phyloP scores from a whole-genome alignment of 75 land plant species.

The Gnetum montanum region DNA sequence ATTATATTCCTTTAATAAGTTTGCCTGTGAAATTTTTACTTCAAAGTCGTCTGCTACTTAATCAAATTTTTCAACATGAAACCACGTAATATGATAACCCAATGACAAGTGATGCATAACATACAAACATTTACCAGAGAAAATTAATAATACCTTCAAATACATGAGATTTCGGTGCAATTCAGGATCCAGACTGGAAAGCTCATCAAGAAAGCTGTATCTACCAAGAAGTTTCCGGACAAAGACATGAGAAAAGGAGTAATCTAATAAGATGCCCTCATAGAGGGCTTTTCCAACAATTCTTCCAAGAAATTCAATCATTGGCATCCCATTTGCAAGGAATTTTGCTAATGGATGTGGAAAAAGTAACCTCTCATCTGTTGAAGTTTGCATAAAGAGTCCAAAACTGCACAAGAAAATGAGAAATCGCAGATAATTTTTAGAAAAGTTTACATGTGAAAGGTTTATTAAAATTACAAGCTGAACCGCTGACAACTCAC shows the following conservation, averaged over 20 bases:
- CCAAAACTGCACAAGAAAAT: slow-evolving; percentile 63
- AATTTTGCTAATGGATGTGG: slow-evolving; percentile 72
- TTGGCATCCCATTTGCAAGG: slow-evolving; percentile 58
- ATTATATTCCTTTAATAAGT: too few relatives aligned
- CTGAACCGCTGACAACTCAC: slow-evolving; percentile 41
- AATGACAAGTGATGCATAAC: too few relatives aligned
- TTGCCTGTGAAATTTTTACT: too few relatives aligned
- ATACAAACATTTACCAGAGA: too few relatives aligned
- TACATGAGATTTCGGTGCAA: slow-evolving; percentile 84
- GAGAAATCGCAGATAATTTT: too few relatives aligned
- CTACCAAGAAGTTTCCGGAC: slow-evolving; percentile 86
- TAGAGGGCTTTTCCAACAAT: slow-evolving; percentile 92
- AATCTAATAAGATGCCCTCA: slow-evolving; percentile 91
- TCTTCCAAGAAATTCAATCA: slow-evolving; percentile 83
- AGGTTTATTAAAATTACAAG: too few relatives aligned
- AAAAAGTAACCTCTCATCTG: slow-evolving; percentile 64
- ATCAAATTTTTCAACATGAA: too few relatives aligned
- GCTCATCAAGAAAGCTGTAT: slow-evolving; percentile 88
- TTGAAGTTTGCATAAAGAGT: slow-evolving; percentile 67
- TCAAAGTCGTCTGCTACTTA: too few relatives aligned
- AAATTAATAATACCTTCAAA: slow-evolving; percentile 52
- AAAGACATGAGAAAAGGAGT: slow-evolving; percentile 82
- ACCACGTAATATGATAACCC: too few relatives aligned
- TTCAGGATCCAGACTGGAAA: slow-evolving; percentile 82
- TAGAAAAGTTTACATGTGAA: too few relatives aligned